phyloP scores from a whole-genome alignment of 805 yeast species.

The Hanseniaspora vineae region DNA sequence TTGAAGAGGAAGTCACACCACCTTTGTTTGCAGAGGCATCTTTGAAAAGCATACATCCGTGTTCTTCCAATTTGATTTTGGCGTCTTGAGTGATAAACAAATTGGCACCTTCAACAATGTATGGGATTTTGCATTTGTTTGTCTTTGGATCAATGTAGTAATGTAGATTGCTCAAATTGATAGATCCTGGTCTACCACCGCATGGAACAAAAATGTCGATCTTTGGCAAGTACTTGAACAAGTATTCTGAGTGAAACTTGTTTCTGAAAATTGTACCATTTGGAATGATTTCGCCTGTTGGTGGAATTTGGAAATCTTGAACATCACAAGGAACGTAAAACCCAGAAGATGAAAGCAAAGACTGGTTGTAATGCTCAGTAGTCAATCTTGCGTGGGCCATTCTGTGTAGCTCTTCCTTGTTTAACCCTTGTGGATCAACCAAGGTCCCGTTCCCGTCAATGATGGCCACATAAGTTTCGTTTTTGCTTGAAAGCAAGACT shows the following conservation, averaged over 20 bases:
- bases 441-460: constrained; percentile 95
- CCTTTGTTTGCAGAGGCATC: constrained; percentile 98
- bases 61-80: constrained; percentile 69
- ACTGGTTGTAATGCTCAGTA: constrained; percentile 54
- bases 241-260: constrained; percentile 62
- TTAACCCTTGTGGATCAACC: constrained; percentile 81
- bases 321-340: constrained; percentile 81
- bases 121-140: constrained; percentile 68
- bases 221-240: constrained; percentile 48
- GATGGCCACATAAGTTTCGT: constrained; percentile 74
- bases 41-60: constrained; percentile 79
- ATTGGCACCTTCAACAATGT: constrained; percentile 95
- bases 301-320: constrained; percentile 62
- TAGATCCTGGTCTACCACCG: constrained; percentile 97
- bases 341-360: constrained; percentile 61
- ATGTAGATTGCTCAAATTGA: constrained; percentile 73
- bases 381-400: constrained; percentile 69
- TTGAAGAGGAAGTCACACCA: constrained; percentile 94
- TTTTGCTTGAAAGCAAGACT: constrained; percentile 62
- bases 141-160: constrained; percentile 59
- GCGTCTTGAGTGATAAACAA: constrained; percentile 91
- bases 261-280: constrained; percentile 88
- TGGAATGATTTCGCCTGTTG: constrained; percentile 37
- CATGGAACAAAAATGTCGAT: constrained; percentile 91
- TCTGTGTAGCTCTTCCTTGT: constrained; percentile 62